Base-by-base conservation (phyloP, 768 basidiomycete species). In the Astraeus odoratus region DNA sequence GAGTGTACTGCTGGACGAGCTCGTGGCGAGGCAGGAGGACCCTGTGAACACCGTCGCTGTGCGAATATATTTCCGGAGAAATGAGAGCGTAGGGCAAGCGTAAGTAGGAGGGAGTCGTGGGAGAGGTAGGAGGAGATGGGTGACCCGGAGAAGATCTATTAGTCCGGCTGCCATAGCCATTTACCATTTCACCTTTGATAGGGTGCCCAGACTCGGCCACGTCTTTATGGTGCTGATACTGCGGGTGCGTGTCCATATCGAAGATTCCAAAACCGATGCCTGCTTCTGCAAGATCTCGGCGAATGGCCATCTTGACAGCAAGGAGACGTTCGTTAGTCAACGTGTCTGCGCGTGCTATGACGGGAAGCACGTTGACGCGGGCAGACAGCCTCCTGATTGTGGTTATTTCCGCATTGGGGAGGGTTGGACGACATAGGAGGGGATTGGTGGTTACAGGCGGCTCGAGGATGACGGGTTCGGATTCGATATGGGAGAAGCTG, bases 191-290 rank as follows among this genome's bases (percentile, higher is more conserved):
- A 48, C 73, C 71, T 56, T 75, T 74, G 56, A 70, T 67, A 47
- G 68, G 61, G 56, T 58, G 60, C 18, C 57, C 56, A 50, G 67
- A 60, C 46, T 71, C 67, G 50, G 67, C 60, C 52, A 74, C 71
- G 49, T 75, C 73, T 52, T 69, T 51, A 57, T 51, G 66, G 60
- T 64, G 64, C 61, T 61, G 64, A 61, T 68, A 70, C 49, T 71
- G 68, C 60, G 75, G 71, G 53, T 70, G 75, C 52, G 65, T 68
- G 64, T 85, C 84, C 61, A 78, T 71, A 72, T 90, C 88, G 67
- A 92, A 91, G 53, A 92, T 88, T 56, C 88, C 87, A 65, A 90
- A 90, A 48, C 86, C 87, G 60, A 90, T 89, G 48, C 87, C 88
- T 39, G 84, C 83, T 52, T 84, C 82, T 31, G 86, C 86, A 37